A percentile compares a stretch with the other conserved stretches of the same genome.
These are phyloP conservation scores for Vitis labrusca DNA, from an alignment of 164 flowering plant genomes.

Conservation along the genomic window DNA sequence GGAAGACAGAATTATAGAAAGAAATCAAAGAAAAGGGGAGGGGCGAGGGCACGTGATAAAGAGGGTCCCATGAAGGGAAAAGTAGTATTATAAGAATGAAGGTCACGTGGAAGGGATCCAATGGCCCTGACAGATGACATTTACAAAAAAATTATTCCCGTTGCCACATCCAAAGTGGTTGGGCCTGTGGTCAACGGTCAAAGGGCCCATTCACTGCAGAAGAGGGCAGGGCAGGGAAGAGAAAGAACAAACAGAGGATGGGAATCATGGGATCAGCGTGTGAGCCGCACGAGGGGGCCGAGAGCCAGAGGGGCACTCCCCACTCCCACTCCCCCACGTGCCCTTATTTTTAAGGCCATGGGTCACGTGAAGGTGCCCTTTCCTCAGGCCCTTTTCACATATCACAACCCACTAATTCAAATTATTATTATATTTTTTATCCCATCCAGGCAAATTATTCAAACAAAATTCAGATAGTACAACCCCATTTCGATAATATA, in stretches of 20 bases:
- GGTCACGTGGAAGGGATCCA: slow-evolving; percentile 53
- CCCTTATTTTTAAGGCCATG: slow-evolving; percentile 7
- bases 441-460: too few species aligned
- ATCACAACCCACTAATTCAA: too few species aligned
- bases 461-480: too few species aligned
- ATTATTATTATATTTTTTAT: too few species aligned
- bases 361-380: slow-evolving; percentile 11
- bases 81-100: slow-evolving; percentile 3
- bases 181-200: slow-evolving; percentile 35
- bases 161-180: background rate
- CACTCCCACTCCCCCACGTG: background rate
- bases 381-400: slow-evolving; percentile 2
- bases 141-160: background rate
- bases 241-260: slow-evolving; percentile 23
- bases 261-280: slow-evolving; percentile 18
- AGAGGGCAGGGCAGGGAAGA: background rate
- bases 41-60: slow-evolving; percentile 26
- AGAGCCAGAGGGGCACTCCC: slow-evolving; percentile 18
- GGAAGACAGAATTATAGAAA: background rate
- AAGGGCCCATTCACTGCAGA: slow-evolving; percentile 23
- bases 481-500: too few species aligned
- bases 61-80: slow-evolving; percentile 23
- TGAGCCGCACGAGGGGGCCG: slow-evolving; percentile 37
- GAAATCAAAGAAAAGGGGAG: background rate
- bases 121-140: slow-evolving; percentile 5